Base-by-base conservation (phyloP, 2,329 filamentous ascomycete species). In the Fusarium humuli region DNA sequence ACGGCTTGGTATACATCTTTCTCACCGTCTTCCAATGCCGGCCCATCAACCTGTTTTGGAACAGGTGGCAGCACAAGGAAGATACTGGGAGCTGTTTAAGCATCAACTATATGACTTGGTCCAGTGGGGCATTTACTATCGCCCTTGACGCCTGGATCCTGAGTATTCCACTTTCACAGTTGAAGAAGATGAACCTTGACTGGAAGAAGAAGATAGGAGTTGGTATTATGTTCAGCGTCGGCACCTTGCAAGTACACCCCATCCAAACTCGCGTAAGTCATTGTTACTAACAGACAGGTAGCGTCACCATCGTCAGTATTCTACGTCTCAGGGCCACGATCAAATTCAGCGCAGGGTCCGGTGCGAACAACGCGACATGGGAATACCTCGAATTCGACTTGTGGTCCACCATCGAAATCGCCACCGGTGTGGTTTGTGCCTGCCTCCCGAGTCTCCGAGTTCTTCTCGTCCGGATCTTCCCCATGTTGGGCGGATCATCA, bases 251-350 rank as follows among this genome's bases (percentile, higher is more conserved):
- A 37, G 34, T 37, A 5, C 2, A 11, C 9, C 34, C 10, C 18
- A 5, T 37, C 1, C 9, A 11, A 0, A 9, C 6, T 5, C 6
- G 6, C 18, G n/a, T 5, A 11, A 0, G 5, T 7, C 5, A 12
- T 10, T 11, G 6, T 37, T 3, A 12, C 18, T 37, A 37, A 37
- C 34, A 7, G 18, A n/a, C 7, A 12, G 1, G 12, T 6, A 37
- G 34, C 34, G 34, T 37, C 0, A 37, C 34, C 12, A n/a, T 37
- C 10, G 34, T 37, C 0, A 37, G 34, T 7, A 37, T 37, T 3
- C 34, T 37, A 12, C 34, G 34, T 37, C 18, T 37, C 4, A n/a
- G 10, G 6, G 10, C 34, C 10, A 37, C 34, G 6, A 37, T 37
- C 2, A 37, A 37, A n/a, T 37, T 37, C 10, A 37, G 10, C 10